Evolutionary conservation across 2,329 filamentous ascomycete genomes (phyloP), one percentile per base, ranked within the genome.

Genomic region (Teratosphaeriaceae sp.): DNA sequence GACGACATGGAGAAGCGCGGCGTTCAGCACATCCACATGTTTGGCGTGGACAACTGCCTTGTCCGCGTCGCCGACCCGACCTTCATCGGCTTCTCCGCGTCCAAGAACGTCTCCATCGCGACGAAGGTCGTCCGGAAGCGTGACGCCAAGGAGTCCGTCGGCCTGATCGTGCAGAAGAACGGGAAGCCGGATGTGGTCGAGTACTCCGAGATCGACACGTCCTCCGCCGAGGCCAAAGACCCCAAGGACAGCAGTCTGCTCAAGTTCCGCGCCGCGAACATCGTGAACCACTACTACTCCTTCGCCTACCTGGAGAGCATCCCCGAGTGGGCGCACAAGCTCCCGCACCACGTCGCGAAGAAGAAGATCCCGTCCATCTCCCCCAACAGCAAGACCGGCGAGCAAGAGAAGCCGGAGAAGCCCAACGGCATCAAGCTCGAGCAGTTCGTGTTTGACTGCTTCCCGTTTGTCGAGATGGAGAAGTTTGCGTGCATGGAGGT

Each of bases 111-210:
- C 56, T 88, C 95, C 69, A 94, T 98, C 59, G 90, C 90, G 23
- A 98, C 92, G 56, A 98, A 98, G 75, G 92, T 96, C n/a, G 92
- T 98, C 48, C 87, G 92, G 57, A 98, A 98, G 80, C 88, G 92
- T 58, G 85, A 90, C 63, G 90, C 92, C 41, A 94, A 88, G 61
- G 92, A 98, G 72, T 88, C 88, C 1, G 92, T 98, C 27, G 92
- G 92, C 35, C 75, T 98, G 49, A 97, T 98, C 59, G 71, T 98
- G 44, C 82, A 85, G 61, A 95, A 94, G 78, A 94, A 97, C 65
- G 89, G 89, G 67, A 88, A 85, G 70, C 92, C 92, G 29, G 92
- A 94, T 62, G 92, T 98, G 3, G 90, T 98, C 42, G 92, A 98
- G 72, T 98, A 98, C 75, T 95, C 88, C 5, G 92, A 98, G 72